Conservation (phyloP, 768 basidiomycete species). For the Phaeotremella skinneri region DNA sequence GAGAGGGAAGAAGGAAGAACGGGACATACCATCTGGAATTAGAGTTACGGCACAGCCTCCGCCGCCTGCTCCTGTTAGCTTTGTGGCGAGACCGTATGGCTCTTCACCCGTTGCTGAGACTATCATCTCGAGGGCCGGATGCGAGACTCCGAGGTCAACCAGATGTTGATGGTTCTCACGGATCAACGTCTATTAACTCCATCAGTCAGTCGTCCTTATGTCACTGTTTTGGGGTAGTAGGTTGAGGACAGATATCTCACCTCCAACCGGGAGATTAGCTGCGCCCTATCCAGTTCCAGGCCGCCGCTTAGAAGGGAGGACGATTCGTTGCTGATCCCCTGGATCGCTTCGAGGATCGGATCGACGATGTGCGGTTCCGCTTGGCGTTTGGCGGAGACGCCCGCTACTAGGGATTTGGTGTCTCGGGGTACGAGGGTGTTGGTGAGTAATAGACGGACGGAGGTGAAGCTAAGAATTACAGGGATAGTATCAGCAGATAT, state of each 20-base stretch:
- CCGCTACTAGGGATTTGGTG: slow-evolving; percentile 89
- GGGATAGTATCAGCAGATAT: slow-evolving; percentile 13
- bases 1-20: not conserved
- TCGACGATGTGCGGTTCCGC: slow-evolving; percentile 81
- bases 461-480: slow-evolving; percentile 68
- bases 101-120: slow-evolving; percentile 63
- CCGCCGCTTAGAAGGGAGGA: slow-evolving; percentile 67
- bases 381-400: slow-evolving; percentile 61
- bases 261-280: slow-evolving; percentile 66
- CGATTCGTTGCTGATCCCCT: slow-evolving; percentile 80
- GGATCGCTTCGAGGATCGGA: slow-evolving; percentile 73
- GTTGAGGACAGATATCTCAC: slow-evolving; percentile 55
- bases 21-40: slow-evolving; percentile 77
- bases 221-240: slow-evolving; percentile 5
- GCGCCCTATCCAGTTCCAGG: slow-evolving; percentile 63
- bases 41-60: slow-evolving; percentile 97
- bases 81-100: slow-evolving; percentile 72
- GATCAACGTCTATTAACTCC: slow-evolving; percentile 64
- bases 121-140: slow-evolving; percentile 79
- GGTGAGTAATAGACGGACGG: slow-evolving; percentile 81
- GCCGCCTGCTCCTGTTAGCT: slow-evolving; percentile 91
- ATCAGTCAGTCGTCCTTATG: not conserved
- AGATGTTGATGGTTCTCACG: slow-evolving; percentile 85
- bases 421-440: slow-evolving; percentile 91
- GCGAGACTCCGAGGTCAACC: slow-evolving; percentile 82